A percentile compares a stretch with the other conserved stretches of the same genome.
Conservation (phyloP, 441 rosid species). For the Erodium moschatum region DNA sequence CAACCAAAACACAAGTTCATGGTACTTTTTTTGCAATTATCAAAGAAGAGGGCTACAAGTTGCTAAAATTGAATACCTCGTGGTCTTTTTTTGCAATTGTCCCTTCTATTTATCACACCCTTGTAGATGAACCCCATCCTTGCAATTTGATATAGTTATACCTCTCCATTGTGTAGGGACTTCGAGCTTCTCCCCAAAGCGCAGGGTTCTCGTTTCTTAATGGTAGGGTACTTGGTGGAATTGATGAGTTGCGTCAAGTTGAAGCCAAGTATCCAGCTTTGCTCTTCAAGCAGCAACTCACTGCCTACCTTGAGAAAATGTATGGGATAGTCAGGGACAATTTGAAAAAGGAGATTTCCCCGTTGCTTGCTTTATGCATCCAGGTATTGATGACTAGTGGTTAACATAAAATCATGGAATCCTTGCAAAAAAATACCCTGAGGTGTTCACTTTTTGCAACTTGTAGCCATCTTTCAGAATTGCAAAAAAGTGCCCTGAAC, state of each 20-base stretch:
- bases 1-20: too few relatives aligned
- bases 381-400: constrained; percentile 34
- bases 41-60: too few relatives aligned
- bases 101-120: not conserved
- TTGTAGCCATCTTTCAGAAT: too few relatives aligned
- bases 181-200: constrained; percentile 56
- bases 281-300: constrained; percentile 68
- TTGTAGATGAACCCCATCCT: not conserved
- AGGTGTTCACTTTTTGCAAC: too few relatives aligned
- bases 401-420: too few relatives aligned
- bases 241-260: constrained; percentile 57
- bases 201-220: constrained; percentile 51
- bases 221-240: constrained; percentile 47
- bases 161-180: constrained; percentile 32
- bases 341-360: constrained; percentile 63
- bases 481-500: too few relatives aligned
- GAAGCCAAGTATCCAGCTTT: constrained; percentile 73
- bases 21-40: too few relatives aligned
- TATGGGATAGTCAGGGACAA: constrained; percentile 69
- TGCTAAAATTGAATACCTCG: too few relatives aligned
- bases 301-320: constrained; percentile 72
- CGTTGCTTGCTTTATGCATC: constrained; percentile 57
- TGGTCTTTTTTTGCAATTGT: too few relatives aligned
- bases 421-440: too few relatives aligned
- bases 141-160: constrained; percentile 1